Evolutionary conservation across 176 grass and related monocot species (phyloP), one percentile per base, ranked within the genome.

Genomic region (Oryza punctata): DNA sequence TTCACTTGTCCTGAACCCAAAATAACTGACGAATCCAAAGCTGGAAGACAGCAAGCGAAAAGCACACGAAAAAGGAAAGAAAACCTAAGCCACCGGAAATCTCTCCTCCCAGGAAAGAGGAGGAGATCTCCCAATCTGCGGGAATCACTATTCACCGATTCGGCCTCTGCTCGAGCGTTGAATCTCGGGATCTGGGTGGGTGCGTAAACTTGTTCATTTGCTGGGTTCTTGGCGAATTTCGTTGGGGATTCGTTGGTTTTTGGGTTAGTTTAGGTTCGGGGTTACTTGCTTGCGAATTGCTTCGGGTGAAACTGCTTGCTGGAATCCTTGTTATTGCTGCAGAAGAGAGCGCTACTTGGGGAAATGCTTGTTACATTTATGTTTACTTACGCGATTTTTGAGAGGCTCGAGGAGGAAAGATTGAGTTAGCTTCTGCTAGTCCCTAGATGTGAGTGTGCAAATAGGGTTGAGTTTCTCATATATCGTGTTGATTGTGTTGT

Each of bases 121-220:
- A 21, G 33, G 50, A 57, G 52, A 37, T 76, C 50, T 61, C 30
- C 28, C 27, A 61, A 12, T 24, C 18, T 33, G 72, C 45, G 46
- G 49, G 28, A 32, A 54, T 76, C 73, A 35, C 33, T 35, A 6
- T 35, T 35, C 33, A 12, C 32, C 9, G 27, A 28, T 3, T 75
- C 27, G 4, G 8, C 14, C 9, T 49, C 10, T 4, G 9, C 46
- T 18, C 16, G 73, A 76, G 72, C 44, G 13, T 14, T 26, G 12
- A 54, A 30, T 37, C 50, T 76, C 0, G 27, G 16, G 73, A 76
- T 76, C 18, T n/a, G 72, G 45, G 82, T 84, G 73, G 2, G 80
- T 76, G n/a, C 52, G 33, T 35, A 2, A 29, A 29, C 37, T 57
- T 68, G 29, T 32, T 33, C 46, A 8, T 32, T 54, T 5, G 30